Conservation (phyloP, 192 early-diverging fungal species). For the Entophlyctis helioformis region DNA sequence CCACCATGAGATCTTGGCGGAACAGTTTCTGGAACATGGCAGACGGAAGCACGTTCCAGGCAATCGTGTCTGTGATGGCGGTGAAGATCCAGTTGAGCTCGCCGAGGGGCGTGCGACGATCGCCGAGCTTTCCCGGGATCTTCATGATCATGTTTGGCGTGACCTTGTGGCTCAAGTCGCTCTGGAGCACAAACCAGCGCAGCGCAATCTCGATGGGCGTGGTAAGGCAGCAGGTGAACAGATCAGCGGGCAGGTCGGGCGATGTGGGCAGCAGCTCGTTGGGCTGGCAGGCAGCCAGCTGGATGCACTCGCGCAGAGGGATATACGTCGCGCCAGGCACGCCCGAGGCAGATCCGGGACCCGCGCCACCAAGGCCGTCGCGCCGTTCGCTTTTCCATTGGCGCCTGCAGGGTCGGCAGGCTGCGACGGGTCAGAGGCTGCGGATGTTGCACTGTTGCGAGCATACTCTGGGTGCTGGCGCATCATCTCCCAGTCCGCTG, state of each 20-base stretch:
- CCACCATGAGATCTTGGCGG: constrained; percentile 87
- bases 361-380: not conserved
- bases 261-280: constrained; percentile 83
- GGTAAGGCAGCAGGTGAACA: constrained; percentile 93
- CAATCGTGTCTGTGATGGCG: constrained; percentile 95
- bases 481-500: constrained; percentile 57
- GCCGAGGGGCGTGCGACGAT: constrained; percentile 86
- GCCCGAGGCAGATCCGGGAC: constrained; percentile 5
- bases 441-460: no score
- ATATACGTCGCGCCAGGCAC: constrained; percentile 2
- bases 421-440: no score
- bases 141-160: constrained; percentile 79
- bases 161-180: constrained; percentile 59
- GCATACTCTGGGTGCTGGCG: not conserved
- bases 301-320: constrained; percentile 70
- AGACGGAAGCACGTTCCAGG: constrained; percentile 83
- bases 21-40: constrained; percentile 87
- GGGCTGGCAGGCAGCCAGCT: constrained; percentile 80
- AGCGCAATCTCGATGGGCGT: constrained; percentile 91
- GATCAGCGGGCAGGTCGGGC: constrained; percentile 89
- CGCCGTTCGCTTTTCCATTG: not conserved
- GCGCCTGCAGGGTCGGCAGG: not conserved
- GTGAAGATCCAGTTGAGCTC: constrained; percentile 99
- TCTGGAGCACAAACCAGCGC: constrained; percentile 80
- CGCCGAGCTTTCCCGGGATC: constrained; percentile 76